A percentile compares a stretch with the other conserved stretches of the same genome.
Conservation (phyloP, 1,284 basidiomycete genomes). For the Earliella scabrosa region DNA sequence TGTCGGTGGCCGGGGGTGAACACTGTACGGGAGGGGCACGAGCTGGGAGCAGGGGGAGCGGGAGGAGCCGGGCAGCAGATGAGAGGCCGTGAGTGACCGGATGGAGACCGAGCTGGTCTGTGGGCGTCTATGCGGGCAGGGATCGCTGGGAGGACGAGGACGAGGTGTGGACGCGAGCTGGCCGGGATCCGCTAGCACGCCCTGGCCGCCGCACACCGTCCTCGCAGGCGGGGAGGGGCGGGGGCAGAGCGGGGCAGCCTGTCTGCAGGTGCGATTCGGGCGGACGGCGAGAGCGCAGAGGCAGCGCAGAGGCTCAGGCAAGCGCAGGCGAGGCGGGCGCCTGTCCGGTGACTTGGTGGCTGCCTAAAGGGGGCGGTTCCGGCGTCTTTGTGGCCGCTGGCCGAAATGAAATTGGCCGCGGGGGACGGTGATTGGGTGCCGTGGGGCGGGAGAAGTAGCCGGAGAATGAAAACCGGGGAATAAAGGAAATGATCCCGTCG, state of each 20-base stretch:
- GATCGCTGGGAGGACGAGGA: too few species aligned
- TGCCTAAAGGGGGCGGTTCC: conserved; percentile 14
- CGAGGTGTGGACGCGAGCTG: too few species aligned
- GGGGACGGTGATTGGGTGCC: conserved; percentile 12
- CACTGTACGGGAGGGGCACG: too few species aligned
- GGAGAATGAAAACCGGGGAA: conserved; percentile 25
- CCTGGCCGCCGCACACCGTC: too few species aligned
- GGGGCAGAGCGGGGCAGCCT: neutral
- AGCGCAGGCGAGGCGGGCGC: neutral
- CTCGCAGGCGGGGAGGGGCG: too few species aligned
- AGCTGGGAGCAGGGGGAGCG: neutral
- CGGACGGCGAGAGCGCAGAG: neutral
- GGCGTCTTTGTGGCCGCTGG: conserved; percentile 10
- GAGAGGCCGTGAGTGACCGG: conserved; percentile 21
- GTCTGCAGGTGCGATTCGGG: neutral
- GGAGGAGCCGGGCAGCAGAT: conserved; percentile 21
- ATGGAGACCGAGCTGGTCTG: neutral
- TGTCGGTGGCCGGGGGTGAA: too few species aligned
- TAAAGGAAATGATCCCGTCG: conserved; percentile 9
- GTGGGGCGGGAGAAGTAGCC: conserved; percentile 20
- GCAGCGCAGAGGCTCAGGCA: neutral
- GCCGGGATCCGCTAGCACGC: too few species aligned
- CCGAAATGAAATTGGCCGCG: conserved; percentile 16
- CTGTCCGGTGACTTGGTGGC: conserved; percentile 22
- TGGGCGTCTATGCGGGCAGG: too few species aligned